Evolutionary conservation across 2,329 filamentous ascomycete genomes (phyloP).

Genomic region (Aspergillus phoenicis): DNA sequence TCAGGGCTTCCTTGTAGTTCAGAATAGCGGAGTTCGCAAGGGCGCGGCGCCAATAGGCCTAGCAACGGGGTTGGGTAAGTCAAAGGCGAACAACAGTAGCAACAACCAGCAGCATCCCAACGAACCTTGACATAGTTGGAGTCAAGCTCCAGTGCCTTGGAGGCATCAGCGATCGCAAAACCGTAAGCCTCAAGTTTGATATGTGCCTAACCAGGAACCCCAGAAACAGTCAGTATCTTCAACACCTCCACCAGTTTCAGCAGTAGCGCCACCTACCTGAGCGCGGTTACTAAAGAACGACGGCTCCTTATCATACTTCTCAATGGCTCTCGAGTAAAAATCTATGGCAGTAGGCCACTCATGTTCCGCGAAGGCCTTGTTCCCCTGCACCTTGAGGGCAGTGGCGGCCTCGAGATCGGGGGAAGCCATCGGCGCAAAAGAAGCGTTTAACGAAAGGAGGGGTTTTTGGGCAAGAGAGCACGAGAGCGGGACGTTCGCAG

Average conservation of each 20-base stretch:
- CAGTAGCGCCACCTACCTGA: constrained; percentile 66
- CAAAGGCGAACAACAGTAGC: not conserved
- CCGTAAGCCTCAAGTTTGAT: constrained; percentile 96
- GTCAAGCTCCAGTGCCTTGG: constrained; percentile 87
- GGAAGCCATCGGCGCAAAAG: constrained; percentile 39
- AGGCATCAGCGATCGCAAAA: constrained; percentile 87
- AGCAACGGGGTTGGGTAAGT: constrained; percentile 5
- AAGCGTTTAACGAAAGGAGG: constrained; percentile 2
- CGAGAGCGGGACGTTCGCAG: constrained; percentile 1
- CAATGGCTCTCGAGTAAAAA: constrained; percentile 85
- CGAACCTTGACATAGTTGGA: constrained; percentile 81
- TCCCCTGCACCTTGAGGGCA: constrained; percentile 89
- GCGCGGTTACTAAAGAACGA: constrained; percentile 94
- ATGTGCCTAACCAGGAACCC: constrained; percentile 64
- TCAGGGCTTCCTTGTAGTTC: constrained; percentile 81
- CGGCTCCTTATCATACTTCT: constrained; percentile 77
- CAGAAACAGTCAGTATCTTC: constrained; percentile 17
- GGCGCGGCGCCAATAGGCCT: constrained; percentile 94
- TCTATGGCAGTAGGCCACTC: constrained; percentile 84
- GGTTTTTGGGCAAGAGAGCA: constrained; percentile 18
- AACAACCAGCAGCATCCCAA: not conserved
- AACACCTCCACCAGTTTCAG: constrained; percentile 19
- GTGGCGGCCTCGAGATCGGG: constrained; percentile 67
- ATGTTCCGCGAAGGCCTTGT: constrained; percentile 85
- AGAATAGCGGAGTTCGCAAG: constrained; percentile 90